Evolutionary conservation across 1,284 basidiomycete genomes (phyloP).

Genomic region (Tranzscheliella williamsii): DNA sequence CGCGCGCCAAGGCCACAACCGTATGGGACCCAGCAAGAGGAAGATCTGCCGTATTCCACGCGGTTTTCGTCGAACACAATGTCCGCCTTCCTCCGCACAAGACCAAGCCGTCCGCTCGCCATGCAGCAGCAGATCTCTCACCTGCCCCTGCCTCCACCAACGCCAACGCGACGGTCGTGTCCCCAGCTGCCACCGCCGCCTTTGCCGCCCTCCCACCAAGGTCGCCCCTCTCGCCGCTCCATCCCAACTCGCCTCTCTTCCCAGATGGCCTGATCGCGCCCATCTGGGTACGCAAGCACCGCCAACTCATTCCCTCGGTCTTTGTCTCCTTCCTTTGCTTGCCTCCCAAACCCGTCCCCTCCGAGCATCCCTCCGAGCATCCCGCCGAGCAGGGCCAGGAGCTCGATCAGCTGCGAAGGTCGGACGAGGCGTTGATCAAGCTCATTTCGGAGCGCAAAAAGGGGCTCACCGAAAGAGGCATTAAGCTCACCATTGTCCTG

Average conservation of each 20-base stretch:
- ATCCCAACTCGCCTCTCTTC: slow-evolving; percentile 80
- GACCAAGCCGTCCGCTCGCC: slow-evolving; percentile 63
- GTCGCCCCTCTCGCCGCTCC: slow-evolving; percentile 87
- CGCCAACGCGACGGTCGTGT: background rate
- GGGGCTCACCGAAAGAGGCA: slow-evolving; percentile 76
- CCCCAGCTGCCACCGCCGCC: slow-evolving; percentile 12
- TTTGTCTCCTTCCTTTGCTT: slow-evolving; percentile 86
- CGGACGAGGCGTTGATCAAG: slow-evolving; percentile 69
- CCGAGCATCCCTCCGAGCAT: no score
- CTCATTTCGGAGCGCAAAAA: slow-evolving; percentile 80
- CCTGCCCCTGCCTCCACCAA: slow-evolving; percentile 5
- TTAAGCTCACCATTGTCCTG: slow-evolving; percentile 93
- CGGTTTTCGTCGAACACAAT: slow-evolving; percentile 60
- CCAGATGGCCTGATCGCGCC: slow-evolving; percentile 95
- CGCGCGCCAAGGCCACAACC: slow-evolving; percentile 27
- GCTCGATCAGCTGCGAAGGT: slow-evolving; percentile 47
- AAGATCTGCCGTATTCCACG: slow-evolving; percentile 42
- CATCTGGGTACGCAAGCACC: slow-evolving; percentile 95
- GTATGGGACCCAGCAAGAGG: slow-evolving; percentile 47
- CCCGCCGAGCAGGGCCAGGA: no score
- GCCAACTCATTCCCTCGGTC: slow-evolving; percentile 83
- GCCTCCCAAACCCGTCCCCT: background rate
- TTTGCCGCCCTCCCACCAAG: slow-evolving; percentile 63
- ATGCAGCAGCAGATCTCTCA: slow-evolving; percentile 57
- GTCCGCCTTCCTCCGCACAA: slow-evolving; percentile 85